A percentile compares a stretch with the other conserved stretches of the same genome.
These are phyloP conservation scores for Melaleuca alternifolia DNA, from an alignment of 345 rosid species.

Conservation along the genomic window DNA sequence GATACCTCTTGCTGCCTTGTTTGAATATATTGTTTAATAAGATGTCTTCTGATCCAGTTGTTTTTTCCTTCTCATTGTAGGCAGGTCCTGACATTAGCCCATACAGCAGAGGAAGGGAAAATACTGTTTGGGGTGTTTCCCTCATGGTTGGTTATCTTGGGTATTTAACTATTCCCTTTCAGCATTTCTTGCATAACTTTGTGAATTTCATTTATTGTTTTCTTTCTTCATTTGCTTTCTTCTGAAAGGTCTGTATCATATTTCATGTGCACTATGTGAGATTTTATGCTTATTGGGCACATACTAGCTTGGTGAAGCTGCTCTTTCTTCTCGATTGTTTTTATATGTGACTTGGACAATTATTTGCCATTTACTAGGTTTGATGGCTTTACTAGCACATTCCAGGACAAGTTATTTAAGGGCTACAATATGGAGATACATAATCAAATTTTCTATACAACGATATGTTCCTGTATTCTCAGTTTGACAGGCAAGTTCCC, in stretches of 20 bases:
- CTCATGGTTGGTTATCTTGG: constrained; percentile 94
- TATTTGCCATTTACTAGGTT: constrained; percentile 38
- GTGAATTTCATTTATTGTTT: neutral
- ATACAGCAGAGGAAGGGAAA: constrained; percentile 80
- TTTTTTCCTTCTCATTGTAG: constrained; percentile 26
- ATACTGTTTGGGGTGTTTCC: constrained; percentile 86
- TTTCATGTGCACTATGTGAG: neutral
- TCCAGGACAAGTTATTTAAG: constrained; percentile 88
- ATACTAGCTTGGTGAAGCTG: neutral
- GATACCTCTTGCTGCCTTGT: neutral
- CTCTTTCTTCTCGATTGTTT: neutral
- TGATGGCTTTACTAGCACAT: constrained; percentile 98
- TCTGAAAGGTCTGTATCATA: neutral
- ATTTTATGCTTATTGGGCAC: neutral
- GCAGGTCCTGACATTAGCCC: constrained; percentile 78
- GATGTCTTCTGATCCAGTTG: neutral
- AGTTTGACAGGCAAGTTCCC: constrained; percentile 52
- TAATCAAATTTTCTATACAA: constrained; percentile 94
- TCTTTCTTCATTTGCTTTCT: neutral
- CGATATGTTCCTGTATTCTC: constrained; percentile 68
- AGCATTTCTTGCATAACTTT: neutral
- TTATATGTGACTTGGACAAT: neutral
- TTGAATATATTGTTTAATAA: neutral
- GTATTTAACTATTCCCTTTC: constrained; percentile 27
- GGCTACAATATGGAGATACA: constrained; percentile 96